phyloP scores from a whole-genome alignment of 2,329 filamentous ascomycete genomes.

The Hymenoscyphus linearis region DNA sequence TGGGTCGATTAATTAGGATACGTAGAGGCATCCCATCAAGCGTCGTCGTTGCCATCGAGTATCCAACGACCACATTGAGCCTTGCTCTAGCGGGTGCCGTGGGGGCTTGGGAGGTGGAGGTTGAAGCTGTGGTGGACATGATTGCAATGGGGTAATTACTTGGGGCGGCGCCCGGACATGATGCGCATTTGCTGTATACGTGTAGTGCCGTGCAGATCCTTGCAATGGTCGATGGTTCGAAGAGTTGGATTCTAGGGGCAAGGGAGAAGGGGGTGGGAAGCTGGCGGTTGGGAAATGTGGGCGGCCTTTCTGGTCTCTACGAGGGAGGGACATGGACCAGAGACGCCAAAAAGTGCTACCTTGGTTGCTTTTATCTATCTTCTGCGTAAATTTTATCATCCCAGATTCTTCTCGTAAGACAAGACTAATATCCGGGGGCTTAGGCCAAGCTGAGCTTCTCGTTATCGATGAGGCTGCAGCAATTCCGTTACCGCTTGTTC shows the following conservation, averaged over 20 bases:
- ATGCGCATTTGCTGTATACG: conserved; percentile 94
- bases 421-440: not conserved
- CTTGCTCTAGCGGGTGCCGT: too few relatives aligned
- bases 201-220: conserved; percentile 93
- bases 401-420: not conserved
- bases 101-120: too few relatives aligned
- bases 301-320: conserved; percentile 31
- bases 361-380: conserved; percentile 31
- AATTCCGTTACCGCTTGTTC: too few relatives aligned
- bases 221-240: conserved; percentile 78
- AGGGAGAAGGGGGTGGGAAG: conserved; percentile 46
- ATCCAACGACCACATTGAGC: conserved; percentile 18
- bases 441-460: too few relatives aligned
- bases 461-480: too few relatives aligned
- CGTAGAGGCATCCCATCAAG: conserved; percentile 22
- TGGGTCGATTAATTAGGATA: too few relatives aligned
- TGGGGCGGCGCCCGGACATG: conserved; percentile 87
- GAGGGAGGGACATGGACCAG: conserved; percentile 18
- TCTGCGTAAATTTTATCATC: conserved; percentile 21
- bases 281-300: conserved; percentile 73
- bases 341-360: conserved; percentile 26
- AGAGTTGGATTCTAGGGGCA: conserved; percentile 61
- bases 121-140: too few relatives aligned
- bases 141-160: too few relatives aligned
- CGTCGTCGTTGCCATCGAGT: conserved; percentile 28